Evolutionary conservation across 192 early-diverging fungal genomes (phyloP), one percentile per base, ranked within the genome.

Genomic region (Rhizoclosmatium globosum): DNA sequence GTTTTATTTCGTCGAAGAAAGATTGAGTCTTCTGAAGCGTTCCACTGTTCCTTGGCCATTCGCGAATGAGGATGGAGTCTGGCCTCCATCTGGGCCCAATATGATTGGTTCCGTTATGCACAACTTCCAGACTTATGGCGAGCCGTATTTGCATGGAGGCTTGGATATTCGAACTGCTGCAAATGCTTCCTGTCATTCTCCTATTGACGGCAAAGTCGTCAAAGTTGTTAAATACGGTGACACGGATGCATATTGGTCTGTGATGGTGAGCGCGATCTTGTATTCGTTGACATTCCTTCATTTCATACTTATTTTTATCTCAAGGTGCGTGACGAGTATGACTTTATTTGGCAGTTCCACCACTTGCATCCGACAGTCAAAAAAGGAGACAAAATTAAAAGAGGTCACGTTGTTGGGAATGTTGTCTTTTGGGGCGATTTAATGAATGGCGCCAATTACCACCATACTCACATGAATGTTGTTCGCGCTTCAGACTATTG

Each of bases 301-400:
- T 64, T 23, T 56, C 53, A 15, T 9, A 56, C 53, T n/a, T 15
- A 56, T 9, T 56, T 56, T 11, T 13, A 64, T 31, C n/a, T 57
- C 56, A 15, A 64, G 62, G 58, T 72, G 23, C 71, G 42, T n/a
- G 71, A 72, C 53, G 71, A 72, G 42, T 72, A 31, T 58, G 71
- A 72, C 53, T 72, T 72, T 58, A 72, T 72, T 43, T 72, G 71
- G 71, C 71, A 72, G 42, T 72, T 72, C 43, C 71, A 72, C 42
- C 71, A 72, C 53, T 72, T 72, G 71, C 53, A 47, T 7, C 58
- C 58, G 38, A 72, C 11, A 19, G 71, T 72, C 50, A 72, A 72
- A 43, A 53, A 72, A 72, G 71, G 71, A 31, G 71, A 72, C 42
- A 19, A 58, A n/a, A 41, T 72, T 9, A n/a, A 43, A 21, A 9